A percentile compares a stretch with the other conserved stretches of the same genome.
These are phyloP conservation scores for Royoungia palumana DNA, from an alignment of 768 basidiomycete genomes.

Conservation along the genomic window DNA sequence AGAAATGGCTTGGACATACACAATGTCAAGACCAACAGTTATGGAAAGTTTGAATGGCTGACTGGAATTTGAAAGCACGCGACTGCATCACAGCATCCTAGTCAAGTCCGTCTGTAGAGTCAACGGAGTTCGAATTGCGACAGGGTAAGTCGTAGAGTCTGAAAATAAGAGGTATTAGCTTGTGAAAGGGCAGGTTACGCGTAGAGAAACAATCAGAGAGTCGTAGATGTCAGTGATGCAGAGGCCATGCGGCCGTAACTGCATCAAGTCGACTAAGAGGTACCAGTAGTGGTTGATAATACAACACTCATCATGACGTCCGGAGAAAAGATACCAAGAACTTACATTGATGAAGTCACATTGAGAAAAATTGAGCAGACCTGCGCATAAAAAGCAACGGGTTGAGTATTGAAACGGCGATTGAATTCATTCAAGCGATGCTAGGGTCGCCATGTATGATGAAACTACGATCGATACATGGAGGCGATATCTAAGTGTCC, in stretches of 20 bases:
- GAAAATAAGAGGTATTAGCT: constrained; percentile 18
- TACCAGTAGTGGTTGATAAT: constrained; percentile 69
- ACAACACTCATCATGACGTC: constrained; percentile 76
- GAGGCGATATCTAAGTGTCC: neutral
- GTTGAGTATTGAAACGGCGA: constrained; percentile 20
- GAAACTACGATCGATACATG: too few species aligned
- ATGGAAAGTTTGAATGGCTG: neutral
- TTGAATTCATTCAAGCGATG: neutral
- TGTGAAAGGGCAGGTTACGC: neutral
- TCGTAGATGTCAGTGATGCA: constrained; percentile 78
- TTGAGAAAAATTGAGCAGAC: neutral
- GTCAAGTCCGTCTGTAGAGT: neutral
- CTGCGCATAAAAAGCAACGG: constrained; percentile 1
- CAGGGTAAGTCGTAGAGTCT: constrained; percentile 2
- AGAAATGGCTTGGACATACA: too few species aligned
- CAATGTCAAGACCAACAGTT: too few species aligned
- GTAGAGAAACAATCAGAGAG: constrained; percentile 39
- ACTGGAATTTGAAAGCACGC: neutral
- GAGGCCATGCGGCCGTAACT: constrained; percentile 32
- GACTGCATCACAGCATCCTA: constrained; percentile 3
- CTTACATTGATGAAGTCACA: constrained; percentile 10
- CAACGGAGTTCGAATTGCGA: neutral
- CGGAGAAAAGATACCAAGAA: constrained; percentile 8
- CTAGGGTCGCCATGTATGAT: too few species aligned
- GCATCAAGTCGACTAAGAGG: constrained; percentile 86